These are phyloP conservation scores for Olyra latifolia DNA, from an alignment of 176 grass and related monocot genomes.

Conservation along the genomic window DNA sequence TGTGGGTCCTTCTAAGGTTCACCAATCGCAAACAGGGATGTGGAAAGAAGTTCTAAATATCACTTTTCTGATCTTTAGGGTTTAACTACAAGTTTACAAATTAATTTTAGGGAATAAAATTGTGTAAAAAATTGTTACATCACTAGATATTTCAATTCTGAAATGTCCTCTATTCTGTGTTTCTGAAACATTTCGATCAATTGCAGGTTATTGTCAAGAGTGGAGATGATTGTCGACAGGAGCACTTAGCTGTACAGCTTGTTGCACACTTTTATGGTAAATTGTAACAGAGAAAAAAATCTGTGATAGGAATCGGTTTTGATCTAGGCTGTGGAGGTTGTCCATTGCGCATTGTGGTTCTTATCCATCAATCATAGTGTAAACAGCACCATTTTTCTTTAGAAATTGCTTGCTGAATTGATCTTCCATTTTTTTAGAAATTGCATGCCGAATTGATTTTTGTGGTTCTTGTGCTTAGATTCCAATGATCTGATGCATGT, in stretches of 20 bases:
- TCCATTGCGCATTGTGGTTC: neutral
- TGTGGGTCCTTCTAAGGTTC: neutral
- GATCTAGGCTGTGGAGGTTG: neutral
- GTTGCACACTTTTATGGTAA: constrained; percentile 99
- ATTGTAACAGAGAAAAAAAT: neutral
- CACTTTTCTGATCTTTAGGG: constrained; percentile 8
- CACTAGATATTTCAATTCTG: neutral
- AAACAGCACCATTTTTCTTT: neutral
- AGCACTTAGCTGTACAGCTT: constrained; percentile 96
- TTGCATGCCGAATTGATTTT: neutral
- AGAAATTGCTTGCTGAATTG: neutral
- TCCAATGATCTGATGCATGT: neutral
- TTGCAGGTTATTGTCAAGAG: constrained; percentile 97
- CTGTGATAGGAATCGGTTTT: neutral
- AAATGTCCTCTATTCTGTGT: neutral
- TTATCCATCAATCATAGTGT: neutral
- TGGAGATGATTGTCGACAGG: constrained; percentile 98
- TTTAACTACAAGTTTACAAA: constrained; percentile 1
- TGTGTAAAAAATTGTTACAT: neutral
- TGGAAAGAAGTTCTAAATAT: neutral
- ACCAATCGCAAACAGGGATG: neutral
- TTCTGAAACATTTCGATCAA: constrained; percentile 29
- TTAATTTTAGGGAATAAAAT: neutral
- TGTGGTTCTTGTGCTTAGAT: constrained; percentile 2
- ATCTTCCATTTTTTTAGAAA: neutral